Evolutionary conservation across 2,329 filamentous ascomycete species (phyloP), one percentile per base, ranked within the genome.

Genomic region (Aspergillus bombycis): DNA sequence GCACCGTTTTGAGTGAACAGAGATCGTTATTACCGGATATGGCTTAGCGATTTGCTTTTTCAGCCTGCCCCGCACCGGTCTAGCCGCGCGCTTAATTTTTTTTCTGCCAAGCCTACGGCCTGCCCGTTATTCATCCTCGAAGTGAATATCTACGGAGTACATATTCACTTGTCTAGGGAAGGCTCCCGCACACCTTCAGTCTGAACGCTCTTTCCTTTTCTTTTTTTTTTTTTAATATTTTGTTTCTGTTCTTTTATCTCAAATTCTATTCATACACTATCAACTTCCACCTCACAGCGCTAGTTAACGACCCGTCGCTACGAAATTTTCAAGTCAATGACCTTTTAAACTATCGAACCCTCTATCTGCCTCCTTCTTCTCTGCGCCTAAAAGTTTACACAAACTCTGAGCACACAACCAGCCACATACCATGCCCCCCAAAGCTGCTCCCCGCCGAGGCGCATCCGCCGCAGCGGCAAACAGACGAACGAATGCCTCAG

Each of bases 341-440:
- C 9, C 26, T 52, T 14, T 52, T 30, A 16, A 52, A 30, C 7
- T n/a, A n/a, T 28, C 5, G 45, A 16, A 12, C 14, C 21, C 26
- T 52, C 48, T 32, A 10, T 36, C 30, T 14, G 21, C 28, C n/a
- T 19, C 43, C n/a, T 56, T 41, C 28, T 23, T 41, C 38, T 34
- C 48, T 48, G 28, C 38, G 1, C 26, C 12, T 23, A 26, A 32
- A 41, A 16, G 3, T 21, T 14, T 8, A 41, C 32, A 16, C n/a
- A 23, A 11, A 11, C 16, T 9, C 26, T 59, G 43, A 10, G 16
- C 38, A 36, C 23, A 55, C n/a, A 23, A 1, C 10, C 23, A 26
- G 43, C n/a, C 21, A 46, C 30, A 48, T 46, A 62, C 2, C 14
- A 78, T 78, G 76, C 76, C 76, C 53, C 75, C 76, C 45, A 78